Conservation (phyloP, 495 filamentous ascomycete species). For the Hypoxylon cercidicola region DNA sequence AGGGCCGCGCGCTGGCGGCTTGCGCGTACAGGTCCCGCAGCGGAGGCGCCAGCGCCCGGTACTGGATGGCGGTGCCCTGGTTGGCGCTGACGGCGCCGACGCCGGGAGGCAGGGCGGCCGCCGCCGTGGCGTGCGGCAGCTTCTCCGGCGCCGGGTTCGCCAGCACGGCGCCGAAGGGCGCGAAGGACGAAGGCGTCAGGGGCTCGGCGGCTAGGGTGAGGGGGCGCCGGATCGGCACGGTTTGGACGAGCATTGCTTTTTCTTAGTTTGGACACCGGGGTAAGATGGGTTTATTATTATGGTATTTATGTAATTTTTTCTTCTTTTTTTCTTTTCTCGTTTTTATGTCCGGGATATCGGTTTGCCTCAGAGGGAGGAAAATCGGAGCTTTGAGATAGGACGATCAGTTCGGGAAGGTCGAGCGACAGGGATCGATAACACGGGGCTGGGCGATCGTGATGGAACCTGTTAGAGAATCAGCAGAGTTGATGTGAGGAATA, state of each 20-base stretch:
- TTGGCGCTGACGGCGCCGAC: constrained; percentile 68
- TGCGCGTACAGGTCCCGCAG: constrained; percentile 72
- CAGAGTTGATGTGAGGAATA: background rate
- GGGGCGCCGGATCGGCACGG: constrained; percentile 27
- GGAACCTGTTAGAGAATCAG: background rate
- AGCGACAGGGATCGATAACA: too few species aligned
- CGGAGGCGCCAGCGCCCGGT: constrained; percentile 74
- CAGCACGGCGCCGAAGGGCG: constrained; percentile 85
- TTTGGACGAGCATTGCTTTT: constrained; percentile 45
- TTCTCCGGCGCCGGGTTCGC: constrained; percentile 70
- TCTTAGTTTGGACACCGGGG: background rate
- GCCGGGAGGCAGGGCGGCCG: constrained; percentile 38
- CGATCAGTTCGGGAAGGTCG: too few species aligned
- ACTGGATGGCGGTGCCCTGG: constrained; percentile 89
- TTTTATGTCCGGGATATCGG: too few species aligned
- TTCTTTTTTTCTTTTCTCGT: too few species aligned
- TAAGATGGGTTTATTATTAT: constrained; percentile 6
- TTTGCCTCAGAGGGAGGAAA: too few species aligned
- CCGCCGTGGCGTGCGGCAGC: constrained; percentile 48
- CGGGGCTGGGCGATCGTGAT: constrained; percentile 2
- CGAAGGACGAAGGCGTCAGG: constrained; percentile 73
- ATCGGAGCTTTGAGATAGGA: too few species aligned
- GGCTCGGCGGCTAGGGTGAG: constrained; percentile 61
- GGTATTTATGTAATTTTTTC: too few species aligned
- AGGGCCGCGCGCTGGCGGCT: constrained; percentile 70